Conservation (phyloP, 2,329 filamentous ascomycete genomes). For the Phaeosphaeria sp. region DNA sequence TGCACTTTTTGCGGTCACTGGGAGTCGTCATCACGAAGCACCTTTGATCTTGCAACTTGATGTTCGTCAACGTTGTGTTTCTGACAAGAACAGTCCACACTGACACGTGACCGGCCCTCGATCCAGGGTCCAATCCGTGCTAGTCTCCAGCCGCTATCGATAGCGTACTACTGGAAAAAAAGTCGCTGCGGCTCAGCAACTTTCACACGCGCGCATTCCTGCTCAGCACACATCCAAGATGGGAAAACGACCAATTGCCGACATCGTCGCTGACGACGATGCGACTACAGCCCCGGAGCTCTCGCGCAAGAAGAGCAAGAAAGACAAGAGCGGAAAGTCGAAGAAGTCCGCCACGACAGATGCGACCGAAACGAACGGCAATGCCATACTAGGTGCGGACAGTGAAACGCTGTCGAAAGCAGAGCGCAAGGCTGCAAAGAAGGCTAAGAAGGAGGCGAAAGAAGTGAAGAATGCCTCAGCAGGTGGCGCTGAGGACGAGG, state of each 20-base stretch:
- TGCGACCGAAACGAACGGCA: slow-evolving; percentile 31
- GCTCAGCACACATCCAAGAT: slow-evolving; percentile 26
- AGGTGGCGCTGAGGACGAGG: slow-evolving; percentile 27
- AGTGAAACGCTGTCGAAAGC: slow-evolving; percentile 49
- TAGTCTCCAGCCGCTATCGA: slow-evolving; percentile 24
- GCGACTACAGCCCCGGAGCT: slow-evolving; percentile 25
- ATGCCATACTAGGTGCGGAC: slow-evolving; percentile 21
- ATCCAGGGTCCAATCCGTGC: neutral
- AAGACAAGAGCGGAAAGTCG: slow-evolving; percentile 43
- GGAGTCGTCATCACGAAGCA: no score
- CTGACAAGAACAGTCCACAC: neutral
- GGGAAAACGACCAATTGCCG: slow-evolving; percentile 47
- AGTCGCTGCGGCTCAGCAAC: slow-evolving; percentile 12
- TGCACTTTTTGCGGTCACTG: no score
- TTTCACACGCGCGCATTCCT: neutral
- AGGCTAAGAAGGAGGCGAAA: slow-evolving; percentile 50
- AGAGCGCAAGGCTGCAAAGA: slow-evolving; percentile 52
- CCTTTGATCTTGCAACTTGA: no score
- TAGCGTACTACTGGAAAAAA: slow-evolving; percentile 22
- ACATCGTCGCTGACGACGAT: slow-evolving; percentile 37
- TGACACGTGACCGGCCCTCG: neutral
- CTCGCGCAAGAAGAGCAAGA: slow-evolving; percentile 48
- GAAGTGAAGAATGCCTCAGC: slow-evolving; percentile 38
- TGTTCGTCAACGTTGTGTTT: neutral
- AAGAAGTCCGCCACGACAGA: slow-evolving; percentile 23